Evolutionary conservation across 345 rosid species (phyloP).

Genomic region (Schrenkiella parvula): DNA sequence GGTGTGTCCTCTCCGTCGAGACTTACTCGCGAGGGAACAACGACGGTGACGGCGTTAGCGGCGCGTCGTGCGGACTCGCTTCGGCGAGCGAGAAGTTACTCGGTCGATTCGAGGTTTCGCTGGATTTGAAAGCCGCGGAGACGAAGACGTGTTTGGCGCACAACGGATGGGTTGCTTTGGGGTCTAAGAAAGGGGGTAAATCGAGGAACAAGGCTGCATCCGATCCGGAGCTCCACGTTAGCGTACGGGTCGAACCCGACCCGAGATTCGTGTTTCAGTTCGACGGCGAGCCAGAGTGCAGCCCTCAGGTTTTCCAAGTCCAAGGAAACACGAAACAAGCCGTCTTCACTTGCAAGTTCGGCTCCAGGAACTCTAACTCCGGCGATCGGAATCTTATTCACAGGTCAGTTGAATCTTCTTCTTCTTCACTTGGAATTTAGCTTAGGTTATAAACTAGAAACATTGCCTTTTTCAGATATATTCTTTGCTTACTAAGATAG

Average conservation of each 20-base stretch:
- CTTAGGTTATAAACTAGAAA: not conserved
- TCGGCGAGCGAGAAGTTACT: constrained; percentile 47
- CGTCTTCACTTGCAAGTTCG: constrained; percentile 91
- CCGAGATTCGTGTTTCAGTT: constrained; percentile 84
- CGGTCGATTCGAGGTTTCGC: constrained; percentile 49
- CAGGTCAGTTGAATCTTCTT: constrained; percentile 41
- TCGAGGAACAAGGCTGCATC: constrained; percentile 33
- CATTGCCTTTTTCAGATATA: constrained; percentile 24
- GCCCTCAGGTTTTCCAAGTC: constrained; percentile 88
- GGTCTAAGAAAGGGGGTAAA: constrained; percentile 28
- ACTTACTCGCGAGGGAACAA: constrained; percentile 37
- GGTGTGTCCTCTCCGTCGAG: constrained; percentile 39
- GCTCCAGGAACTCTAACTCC: constrained; percentile 44
- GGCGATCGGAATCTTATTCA: constrained; percentile 54
- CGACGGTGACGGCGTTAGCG: constrained; percentile 22
- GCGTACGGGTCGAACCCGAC: constrained; percentile 67
- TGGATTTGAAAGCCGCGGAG: constrained; percentile 64
- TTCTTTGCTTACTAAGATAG: constrained; percentile 9
- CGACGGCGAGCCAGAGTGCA: constrained; percentile 87
- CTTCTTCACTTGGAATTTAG: constrained; percentile 1
- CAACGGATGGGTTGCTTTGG: constrained; percentile 63
- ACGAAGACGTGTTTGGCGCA: constrained; percentile 50
- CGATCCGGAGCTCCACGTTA: constrained; percentile 41
- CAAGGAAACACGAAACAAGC: constrained; percentile 78
- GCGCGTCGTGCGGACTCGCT: constrained; percentile 43